Evolutionary conservation across 768 basidiomycete species (phyloP), one percentile per base, ranked within the genome.

Genomic region (Coprinellus micaceus): DNA sequence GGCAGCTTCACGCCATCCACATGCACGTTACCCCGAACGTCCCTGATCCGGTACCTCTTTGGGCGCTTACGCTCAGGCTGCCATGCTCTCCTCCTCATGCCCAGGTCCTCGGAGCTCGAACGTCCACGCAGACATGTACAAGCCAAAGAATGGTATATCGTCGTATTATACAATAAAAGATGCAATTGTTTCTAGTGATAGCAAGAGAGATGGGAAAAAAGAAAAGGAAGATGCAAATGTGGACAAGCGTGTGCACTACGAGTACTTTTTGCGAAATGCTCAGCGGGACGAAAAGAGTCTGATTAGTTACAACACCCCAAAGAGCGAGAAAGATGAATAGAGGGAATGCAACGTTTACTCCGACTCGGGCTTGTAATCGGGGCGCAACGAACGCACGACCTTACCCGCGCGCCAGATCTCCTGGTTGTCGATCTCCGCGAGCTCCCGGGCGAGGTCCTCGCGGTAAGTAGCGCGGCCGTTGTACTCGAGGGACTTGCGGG

Each of bases 361-460:
- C 17, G 71, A 84, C 61, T 84, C 84, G 40, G 86, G 72, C 77
- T 89, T 91, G 77, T 85, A 84, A 67, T 93, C 91, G 41, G 91
- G 91, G 60, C 91, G 89, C 68, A 96, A 76, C 15, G 88, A 88
- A 58, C 95, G 88, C 52, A 98, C 95, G 58, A 83, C 84, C 81
- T 96, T 94, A 76, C 94, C 88, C 61, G 96, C 95, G 58, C 93
- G 80, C 96, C 96, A 98, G 72, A 98, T 98, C 80, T 98, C 96
- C 76, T 98, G 96, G 74, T 93, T 85, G 76, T 98, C 87, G 67
- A 99, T 98, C 72, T 91, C 93, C 68, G 83, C 87, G 58, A 96
- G 82, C 75, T 98, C 96, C 78, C 84, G 88, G 61, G 87, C 87
- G 59, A 98, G 86, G 67, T 96, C 94, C 71, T 91, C 77, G 60